Conservation (phyloP, 129 eudicot species). For the Heracleum sosnowskyi region DNA sequence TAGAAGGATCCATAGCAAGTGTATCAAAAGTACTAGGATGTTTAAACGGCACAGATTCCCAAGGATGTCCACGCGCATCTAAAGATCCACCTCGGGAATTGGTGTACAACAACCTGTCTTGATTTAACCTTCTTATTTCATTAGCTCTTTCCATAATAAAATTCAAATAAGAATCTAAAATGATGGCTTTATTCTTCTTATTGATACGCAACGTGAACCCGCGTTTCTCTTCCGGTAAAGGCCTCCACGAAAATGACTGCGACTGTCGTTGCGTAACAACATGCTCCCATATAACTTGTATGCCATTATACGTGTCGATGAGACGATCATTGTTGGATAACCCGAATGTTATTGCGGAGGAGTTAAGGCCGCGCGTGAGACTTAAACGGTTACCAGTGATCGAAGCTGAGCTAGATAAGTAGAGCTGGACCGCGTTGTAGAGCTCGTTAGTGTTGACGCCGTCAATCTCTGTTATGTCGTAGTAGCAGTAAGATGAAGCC, state of each 20-base stretch:
- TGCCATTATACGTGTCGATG: constrained; percentile 43
- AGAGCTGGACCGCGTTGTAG: constrained; percentile 92
- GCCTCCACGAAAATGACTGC: constrained; percentile 87
- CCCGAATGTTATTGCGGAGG: constrained; percentile 69
- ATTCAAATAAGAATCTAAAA: constrained; percentile 60
- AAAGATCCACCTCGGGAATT: constrained; percentile 83
- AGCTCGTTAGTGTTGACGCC: constrained; percentile 98
- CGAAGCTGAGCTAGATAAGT: constrained; percentile 62
- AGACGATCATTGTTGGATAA: constrained; percentile 78
- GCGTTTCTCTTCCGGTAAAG: constrained; percentile 83
- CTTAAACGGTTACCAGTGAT: constrained; percentile 49
- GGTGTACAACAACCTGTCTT: constrained; percentile 73
- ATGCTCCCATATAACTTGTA: constrained; percentile 74
- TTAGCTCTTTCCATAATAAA: constrained; percentile 54
- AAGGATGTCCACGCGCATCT: constrained; percentile 79
- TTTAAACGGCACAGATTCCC: constrained; percentile 97
- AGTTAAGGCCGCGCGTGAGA: constrained; percentile 74
- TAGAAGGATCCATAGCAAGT: constrained; percentile 74
- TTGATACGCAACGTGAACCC: constrained; percentile 68
- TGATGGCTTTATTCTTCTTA: constrained; percentile 33
- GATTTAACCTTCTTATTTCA: constrained; percentile 57
- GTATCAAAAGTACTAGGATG: constrained; percentile 95
- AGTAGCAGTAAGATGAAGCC: constrained; percentile 77
- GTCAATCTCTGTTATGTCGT: constrained; percentile 94
- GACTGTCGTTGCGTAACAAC: constrained; percentile 66